Percentiles rank a stretch among this genome's conserved stretches.
Conservation (phyloP, 768 basidiomycete species). For the Russula abietina region DNA sequence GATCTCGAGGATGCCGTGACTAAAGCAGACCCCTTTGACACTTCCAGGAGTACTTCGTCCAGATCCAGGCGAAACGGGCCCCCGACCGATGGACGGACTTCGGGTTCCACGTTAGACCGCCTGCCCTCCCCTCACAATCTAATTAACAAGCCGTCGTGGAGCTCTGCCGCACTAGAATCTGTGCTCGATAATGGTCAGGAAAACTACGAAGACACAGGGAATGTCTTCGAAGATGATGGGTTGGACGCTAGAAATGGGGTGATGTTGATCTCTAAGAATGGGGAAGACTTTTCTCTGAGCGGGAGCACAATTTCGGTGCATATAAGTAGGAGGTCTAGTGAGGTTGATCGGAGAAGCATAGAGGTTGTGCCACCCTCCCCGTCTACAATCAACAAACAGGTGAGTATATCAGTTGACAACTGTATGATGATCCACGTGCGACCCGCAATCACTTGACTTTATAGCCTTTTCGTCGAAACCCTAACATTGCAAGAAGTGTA, state of each 20-base stretch:
- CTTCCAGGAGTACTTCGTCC: constrained; percentile 4
- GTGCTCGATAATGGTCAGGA: neutral
- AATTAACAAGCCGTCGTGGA: neutral
- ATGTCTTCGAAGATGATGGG: neutral
- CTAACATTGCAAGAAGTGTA: constrained; percentile 11
- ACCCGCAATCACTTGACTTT: neutral
- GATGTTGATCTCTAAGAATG: constrained; percentile 17
- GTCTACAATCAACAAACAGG: neutral
- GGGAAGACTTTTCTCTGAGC: constrained; percentile 1
- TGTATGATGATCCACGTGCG: neutral
- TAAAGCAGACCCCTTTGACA: constrained; percentile 5
- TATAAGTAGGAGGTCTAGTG: neutral
- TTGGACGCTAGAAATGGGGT: neutral
- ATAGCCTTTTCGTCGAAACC: neutral
- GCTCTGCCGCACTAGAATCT: neutral
- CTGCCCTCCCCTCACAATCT: neutral
- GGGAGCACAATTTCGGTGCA: constrained; percentile 3
- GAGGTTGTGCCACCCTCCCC: constrained; percentile 22
- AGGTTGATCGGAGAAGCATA: constrained; percentile 9
- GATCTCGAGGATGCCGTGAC: constrained; percentile 10
- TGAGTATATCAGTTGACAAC: neutral
- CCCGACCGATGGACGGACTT: neutral
- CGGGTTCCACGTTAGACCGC: neutral
- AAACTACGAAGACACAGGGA: neutral
- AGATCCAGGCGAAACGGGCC: neutral